Evolutionary conservation across 345 rosid species (phyloP).

Genomic region (Linum trigynum): DNA sequence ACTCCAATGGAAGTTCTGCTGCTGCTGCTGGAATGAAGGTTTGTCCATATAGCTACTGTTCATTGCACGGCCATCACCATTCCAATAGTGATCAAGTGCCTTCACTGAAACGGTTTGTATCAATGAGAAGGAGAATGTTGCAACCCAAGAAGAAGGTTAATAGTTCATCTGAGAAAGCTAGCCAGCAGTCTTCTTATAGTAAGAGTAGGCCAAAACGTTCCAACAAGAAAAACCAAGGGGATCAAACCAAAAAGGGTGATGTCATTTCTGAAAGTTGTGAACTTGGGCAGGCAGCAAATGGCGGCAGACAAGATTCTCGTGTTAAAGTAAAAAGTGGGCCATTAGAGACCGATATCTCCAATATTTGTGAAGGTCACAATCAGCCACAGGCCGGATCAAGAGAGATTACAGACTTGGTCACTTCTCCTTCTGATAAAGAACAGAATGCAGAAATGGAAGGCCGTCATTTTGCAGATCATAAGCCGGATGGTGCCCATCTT

Average conservation of each 20-base stretch:
- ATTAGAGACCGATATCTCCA: background rate
- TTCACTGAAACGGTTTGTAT: constrained; percentile 50
- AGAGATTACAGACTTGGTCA: background rate
- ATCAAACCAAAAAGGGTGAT: constrained; percentile 6
- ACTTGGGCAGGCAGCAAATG: constrained; percentile 10
- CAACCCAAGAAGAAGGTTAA: constrained; percentile 44
- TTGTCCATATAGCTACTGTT: constrained; percentile 75
- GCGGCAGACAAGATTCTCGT: constrained; percentile 6
- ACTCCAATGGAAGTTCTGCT: constrained; percentile 23
- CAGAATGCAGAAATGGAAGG: constrained; percentile 14
- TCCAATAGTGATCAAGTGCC: constrained; percentile 20
- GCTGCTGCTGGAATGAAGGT: constrained; percentile 24
- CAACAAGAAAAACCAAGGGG: constrained; percentile 26
- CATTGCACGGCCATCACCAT: constrained; percentile 71
- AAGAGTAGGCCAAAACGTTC: constrained; percentile 23
- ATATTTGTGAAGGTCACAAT: background rate
- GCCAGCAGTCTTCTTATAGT: constrained; percentile 12
- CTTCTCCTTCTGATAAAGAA: constrained; percentile 15
- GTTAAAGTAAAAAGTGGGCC: background rate
- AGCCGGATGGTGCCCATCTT: constrained; percentile 11
- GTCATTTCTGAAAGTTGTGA: constrained; percentile 7
- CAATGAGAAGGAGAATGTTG: constrained; percentile 45
- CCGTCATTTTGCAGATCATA: constrained; percentile 11
- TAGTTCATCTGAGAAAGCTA: constrained; percentile 10
- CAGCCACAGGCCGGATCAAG: constrained; percentile 1